Evolutionary conservation across 2,329 filamentous ascomycete species (phyloP).

Genomic region (Ceratocystis cacaofunesta): DNA sequence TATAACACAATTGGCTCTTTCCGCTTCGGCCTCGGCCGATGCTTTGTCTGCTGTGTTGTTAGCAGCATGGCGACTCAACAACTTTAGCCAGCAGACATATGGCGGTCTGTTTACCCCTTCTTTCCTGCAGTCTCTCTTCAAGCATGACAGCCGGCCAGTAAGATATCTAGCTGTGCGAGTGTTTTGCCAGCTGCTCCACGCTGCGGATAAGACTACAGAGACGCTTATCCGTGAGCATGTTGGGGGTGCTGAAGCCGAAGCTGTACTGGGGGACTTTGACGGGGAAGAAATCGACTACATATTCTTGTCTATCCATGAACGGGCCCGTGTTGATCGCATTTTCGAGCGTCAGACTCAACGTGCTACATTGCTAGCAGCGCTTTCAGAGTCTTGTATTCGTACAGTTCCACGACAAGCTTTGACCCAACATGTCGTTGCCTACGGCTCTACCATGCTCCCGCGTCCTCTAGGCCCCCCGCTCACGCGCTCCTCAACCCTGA

Average conservation of each 20-base stretch:
- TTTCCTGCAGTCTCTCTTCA: conserved; percentile 54
- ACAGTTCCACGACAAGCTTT: conserved; percentile 29
- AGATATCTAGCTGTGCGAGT: conserved; percentile 71
- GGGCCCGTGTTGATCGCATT: conserved; percentile 32
- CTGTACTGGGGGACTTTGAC: conserved; percentile 59
- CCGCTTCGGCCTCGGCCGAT: conserved; percentile 18
- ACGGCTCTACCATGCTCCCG: conserved; percentile 54
- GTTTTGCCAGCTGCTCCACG: conserved; percentile 63
- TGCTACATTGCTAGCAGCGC: conserved; percentile 2
- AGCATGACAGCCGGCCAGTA: conserved; percentile 42
- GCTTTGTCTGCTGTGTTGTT: conserved; percentile 38
- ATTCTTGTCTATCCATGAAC: conserved; percentile 49
- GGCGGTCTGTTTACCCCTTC: conserved; percentile 48
- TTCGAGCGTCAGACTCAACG: conserved; percentile 10
- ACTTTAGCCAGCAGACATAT: conserved; percentile 57
- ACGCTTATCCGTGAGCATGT: conserved; percentile 53
- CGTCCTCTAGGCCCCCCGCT: conserved; percentile 34
- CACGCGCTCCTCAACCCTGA: conserved; percentile 9
- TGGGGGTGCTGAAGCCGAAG: conserved; percentile 40
- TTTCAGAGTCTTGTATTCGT: conserved; percentile 10
- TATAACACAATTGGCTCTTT: conserved; percentile 10
- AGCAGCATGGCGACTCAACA: conserved; percentile 63
- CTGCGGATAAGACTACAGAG: conserved; percentile 65
- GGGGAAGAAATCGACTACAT: conserved; percentile 61
- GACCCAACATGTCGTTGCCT: conserved; percentile 46